Percentiles rank a stretch among this genome's conserved stretches.
Evolutionary conservation across 768 basidiomycete genomes (phyloP).

Genomic region (Psilocybe tampanensis): DNA sequence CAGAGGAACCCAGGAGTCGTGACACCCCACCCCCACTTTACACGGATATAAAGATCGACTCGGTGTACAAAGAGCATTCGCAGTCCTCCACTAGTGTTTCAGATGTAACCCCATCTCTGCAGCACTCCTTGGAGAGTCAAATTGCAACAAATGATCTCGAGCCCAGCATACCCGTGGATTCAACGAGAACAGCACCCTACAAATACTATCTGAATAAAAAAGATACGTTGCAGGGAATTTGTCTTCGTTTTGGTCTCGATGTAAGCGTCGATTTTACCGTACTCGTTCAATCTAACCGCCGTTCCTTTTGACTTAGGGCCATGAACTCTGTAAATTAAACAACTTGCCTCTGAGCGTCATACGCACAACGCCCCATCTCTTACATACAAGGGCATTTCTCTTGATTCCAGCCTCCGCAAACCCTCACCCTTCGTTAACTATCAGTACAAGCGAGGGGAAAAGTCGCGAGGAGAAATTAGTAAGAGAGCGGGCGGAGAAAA

Average conservation of each 20-base stretch:
- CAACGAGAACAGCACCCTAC: constrained; percentile 14
- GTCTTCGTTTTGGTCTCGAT: constrained; percentile 60
- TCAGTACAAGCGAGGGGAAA: constrained; percentile 28
- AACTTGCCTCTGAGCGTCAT: constrained; percentile 65
- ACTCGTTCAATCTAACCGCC: constrained; percentile 2
- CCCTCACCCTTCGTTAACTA: constrained; percentile 18
- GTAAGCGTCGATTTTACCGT: constrained; percentile 48
- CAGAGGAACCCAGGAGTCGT: constrained; percentile 1
- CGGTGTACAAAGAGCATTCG: too few relatives aligned
- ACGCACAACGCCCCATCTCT: constrained; percentile 70
- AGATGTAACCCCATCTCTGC: too few relatives aligned
- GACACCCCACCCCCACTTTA: constrained; percentile 15
- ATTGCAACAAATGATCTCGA: neutral
- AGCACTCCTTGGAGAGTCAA: too few relatives aligned
- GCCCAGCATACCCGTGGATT: neutral
- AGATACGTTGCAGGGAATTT: constrained; percentile 69
- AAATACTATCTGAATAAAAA: constrained; percentile 56
- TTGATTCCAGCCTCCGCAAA: constrained; percentile 50
- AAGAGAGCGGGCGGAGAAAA: constrained; percentile 59
- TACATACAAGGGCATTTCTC: constrained; percentile 67
- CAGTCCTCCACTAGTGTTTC: too few relatives aligned
- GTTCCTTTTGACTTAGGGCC: constrained; percentile 40
- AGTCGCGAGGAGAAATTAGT: constrained; percentile 43
- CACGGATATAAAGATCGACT: neutral
- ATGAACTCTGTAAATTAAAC: constrained; percentile 66